Conservation (phyloP, 345 rosid species). For the Barbarea vulgaris region DNA sequence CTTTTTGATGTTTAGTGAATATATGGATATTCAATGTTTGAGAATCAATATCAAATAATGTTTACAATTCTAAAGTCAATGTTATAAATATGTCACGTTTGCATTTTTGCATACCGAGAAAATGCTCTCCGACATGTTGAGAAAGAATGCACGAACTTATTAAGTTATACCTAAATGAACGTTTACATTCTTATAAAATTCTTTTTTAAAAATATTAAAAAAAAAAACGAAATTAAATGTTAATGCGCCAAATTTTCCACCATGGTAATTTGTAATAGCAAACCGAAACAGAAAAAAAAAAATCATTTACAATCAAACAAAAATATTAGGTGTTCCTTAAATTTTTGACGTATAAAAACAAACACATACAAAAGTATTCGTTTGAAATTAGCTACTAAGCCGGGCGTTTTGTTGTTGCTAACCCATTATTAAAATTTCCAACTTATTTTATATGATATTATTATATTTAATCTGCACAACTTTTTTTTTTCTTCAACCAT, state of each 20-base stretch:
- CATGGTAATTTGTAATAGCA: background rate
- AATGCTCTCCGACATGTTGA: background rate
- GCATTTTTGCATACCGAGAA: background rate
- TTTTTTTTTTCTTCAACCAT: background rate
- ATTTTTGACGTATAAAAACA: background rate
- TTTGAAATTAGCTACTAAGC: background rate
- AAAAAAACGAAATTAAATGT: background rate
- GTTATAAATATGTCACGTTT: background rate
- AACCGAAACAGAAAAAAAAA: background rate
- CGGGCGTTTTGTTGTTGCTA: background rate
- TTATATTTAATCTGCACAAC: background rate
- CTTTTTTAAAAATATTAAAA: background rate
- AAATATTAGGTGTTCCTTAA: background rate
- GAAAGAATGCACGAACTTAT: background rate
- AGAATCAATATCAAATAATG: background rate
- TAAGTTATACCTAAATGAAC: background rate
- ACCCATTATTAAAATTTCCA: background rate
- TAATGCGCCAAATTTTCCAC: background rate
- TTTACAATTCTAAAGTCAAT: background rate
- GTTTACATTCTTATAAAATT: background rate
- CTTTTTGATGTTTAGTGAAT: background rate
- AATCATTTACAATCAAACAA: background rate
- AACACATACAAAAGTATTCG: background rate
- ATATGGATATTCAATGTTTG: background rate
- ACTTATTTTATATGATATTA: background rate